phyloP scores from a whole-genome alignment of 164 flowering plant genomes.

The Liquidambar formosana region DNA sequence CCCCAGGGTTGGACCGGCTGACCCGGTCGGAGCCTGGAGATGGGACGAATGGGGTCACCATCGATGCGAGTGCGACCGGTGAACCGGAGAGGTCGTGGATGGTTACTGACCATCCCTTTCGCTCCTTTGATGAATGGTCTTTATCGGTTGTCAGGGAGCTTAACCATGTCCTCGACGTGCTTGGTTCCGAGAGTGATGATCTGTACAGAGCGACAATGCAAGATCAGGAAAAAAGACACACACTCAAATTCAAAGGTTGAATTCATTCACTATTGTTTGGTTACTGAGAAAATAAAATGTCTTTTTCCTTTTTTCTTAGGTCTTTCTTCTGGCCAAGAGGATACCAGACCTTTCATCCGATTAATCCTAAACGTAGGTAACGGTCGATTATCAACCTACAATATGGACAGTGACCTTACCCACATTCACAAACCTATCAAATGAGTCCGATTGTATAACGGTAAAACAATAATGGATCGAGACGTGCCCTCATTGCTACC shows the following conservation, averaged over 20 bases:
- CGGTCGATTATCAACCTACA: neutral
- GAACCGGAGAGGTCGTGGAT: constrained; percentile 74
- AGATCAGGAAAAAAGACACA: too few species aligned
- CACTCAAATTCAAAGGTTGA: too few species aligned
- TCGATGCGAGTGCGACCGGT: constrained; percentile 66
- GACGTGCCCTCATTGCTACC: too few species aligned
- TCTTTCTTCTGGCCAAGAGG: too few species aligned
- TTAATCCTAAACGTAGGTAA: too few species aligned
- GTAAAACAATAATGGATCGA: too few species aligned
- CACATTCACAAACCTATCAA: too few species aligned
- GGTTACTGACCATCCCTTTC: constrained; percentile 77
- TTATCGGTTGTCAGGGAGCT: constrained; percentile 20
- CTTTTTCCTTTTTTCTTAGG: too few species aligned
- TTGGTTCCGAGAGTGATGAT: constrained; percentile 37
- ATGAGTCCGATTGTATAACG: too few species aligned
- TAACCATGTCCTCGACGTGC: constrained; percentile 43
- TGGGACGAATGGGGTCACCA: constrained; percentile 75
- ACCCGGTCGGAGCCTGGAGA: constrained; percentile 58
- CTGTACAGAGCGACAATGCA: constrained; percentile 22
- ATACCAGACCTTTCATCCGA: too few species aligned
- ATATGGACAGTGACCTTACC: neutral
- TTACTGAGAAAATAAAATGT: too few species aligned
- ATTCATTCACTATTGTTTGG: too few species aligned
- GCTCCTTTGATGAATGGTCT: constrained; percentile 33
- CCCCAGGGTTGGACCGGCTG: constrained; percentile 61